These are phyloP conservation scores for Penicillium sumatraense DNA, from an alignment of 2,329 filamentous ascomycete genomes.

Conservation along the genomic window DNA sequence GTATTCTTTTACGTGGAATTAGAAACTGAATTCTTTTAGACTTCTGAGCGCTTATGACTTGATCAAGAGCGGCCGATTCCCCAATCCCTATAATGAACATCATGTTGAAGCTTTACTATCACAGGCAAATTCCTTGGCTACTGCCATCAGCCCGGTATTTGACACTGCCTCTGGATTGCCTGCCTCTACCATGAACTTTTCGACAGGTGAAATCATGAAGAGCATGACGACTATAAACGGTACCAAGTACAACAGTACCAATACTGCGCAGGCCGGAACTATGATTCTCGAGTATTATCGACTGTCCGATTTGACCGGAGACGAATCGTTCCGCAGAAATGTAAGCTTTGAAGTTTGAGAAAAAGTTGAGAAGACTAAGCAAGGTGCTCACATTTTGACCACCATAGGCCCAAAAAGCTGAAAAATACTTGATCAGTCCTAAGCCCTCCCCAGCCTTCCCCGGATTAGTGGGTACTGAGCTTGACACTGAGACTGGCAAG, in stretches of 20 bases:
- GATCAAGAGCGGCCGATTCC: slow-evolving; percentile 25
- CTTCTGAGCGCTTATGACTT: slow-evolving; percentile 27
- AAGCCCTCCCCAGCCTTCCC: slow-evolving; percentile 24
- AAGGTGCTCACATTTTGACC: not conserved
- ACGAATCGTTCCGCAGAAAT: slow-evolving; percentile 23
- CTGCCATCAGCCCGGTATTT: slow-evolving; percentile 24
- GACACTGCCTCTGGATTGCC: slow-evolving; percentile 23
- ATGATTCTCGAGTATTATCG: slow-evolving; percentile 27
- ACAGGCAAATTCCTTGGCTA: slow-evolving; percentile 24
- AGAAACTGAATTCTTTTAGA: slow-evolving; percentile 6
- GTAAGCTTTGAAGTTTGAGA: slow-evolving; percentile 8
- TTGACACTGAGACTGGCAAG: slow-evolving; percentile 25
- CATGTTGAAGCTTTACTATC: slow-evolving; percentile 24
- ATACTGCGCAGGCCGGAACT: slow-evolving; percentile 27
- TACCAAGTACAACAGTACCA: slow-evolving; percentile 25
- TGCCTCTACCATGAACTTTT: slow-evolving; percentile 19
- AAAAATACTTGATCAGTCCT: slow-evolving; percentile 26
- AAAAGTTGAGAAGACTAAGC: not conserved
- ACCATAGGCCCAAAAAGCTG: slow-evolving; percentile 20
- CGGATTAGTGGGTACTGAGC: slow-evolving; percentile 25
- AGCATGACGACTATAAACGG: slow-evolving; percentile 21
- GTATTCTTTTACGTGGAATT: not conserved
- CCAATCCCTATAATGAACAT: slow-evolving; percentile 22
- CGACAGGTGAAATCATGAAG: slow-evolving; percentile 14
- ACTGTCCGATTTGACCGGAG: slow-evolving; percentile 28